Percentiles rank a stretch among this genome's conserved stretches.
Conservation (phyloP, 495 filamentous ascomycete species). For the Echria macrotheca region DNA sequence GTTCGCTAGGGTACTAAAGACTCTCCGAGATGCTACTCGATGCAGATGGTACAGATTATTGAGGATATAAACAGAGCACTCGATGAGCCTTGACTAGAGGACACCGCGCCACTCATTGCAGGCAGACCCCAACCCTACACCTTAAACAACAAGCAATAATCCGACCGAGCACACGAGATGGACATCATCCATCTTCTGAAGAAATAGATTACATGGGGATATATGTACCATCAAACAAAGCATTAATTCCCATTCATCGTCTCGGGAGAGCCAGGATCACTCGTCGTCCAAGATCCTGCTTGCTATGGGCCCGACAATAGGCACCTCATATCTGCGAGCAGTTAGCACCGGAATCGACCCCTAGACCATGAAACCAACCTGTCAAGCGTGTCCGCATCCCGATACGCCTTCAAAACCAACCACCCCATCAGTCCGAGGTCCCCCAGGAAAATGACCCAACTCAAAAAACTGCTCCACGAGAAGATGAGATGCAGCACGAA, state of each 20-base stretch:
- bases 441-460: slow-evolving; percentile 71
- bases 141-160: not conserved
- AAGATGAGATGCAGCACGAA: slow-evolving; percentile 85
- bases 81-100: no score
- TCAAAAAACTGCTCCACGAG: slow-evolving; percentile 75
- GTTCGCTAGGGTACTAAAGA: no score
- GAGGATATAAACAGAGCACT: no score
- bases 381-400: slow-evolving; percentile 86
- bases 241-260: no score
- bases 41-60: no score
- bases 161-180: not conserved
- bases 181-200: no score
- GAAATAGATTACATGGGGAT: slow-evolving; percentile 1
- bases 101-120: no score
- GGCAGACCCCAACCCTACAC: not conserved
- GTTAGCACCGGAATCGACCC: slow-evolving; percentile 6
- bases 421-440: slow-evolving; percentile 75
- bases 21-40: no score
- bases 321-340: slow-evolving; percentile 64
- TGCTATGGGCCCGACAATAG: slow-evolving; percentile 76
- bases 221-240: slow-evolving; percentile 2
- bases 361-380: slow-evolving; percentile 44
- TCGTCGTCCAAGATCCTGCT: slow-evolving; percentile 92
- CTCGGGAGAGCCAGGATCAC: no score
- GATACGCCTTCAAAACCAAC: slow-evolving; percentile 72